Percentiles rank a stretch among this genome's conserved stretches.
Conservation (phyloP, 225 moss, liverwort and hornwort genomes). For the Marchantia polymorpha region DNA sequence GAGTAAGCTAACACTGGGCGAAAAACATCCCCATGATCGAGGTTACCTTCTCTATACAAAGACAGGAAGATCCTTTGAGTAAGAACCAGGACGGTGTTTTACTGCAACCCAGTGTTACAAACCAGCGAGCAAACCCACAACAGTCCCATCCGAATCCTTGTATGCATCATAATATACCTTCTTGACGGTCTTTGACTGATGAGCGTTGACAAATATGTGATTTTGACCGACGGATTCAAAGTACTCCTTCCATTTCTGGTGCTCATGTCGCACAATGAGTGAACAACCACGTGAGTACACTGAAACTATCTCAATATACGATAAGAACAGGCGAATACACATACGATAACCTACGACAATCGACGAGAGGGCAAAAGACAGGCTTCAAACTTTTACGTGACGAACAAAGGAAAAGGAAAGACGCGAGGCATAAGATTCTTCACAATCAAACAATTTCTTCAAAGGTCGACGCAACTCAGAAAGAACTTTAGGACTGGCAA, state of each 20-base stretch:
- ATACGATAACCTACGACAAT: neutral
- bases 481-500: too few relatives aligned
- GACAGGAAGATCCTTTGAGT: neutral
- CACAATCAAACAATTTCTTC: neutral
- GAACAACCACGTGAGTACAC: neutral
- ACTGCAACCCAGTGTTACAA: too few relatives aligned
- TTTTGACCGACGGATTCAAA: constrained; percentile 61
- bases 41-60: neutral
- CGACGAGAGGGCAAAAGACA: too few relatives aligned
- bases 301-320: neutral
- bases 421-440: neutral
- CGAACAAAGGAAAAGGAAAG: too few relatives aligned
- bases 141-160: neutral
- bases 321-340: neutral
- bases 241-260: constrained; percentile 81
- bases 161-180: constrained; percentile 30
- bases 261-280: constrained; percentile 3
- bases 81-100: too few relatives aligned
- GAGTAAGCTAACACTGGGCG: neutral
- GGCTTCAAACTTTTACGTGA: too few relatives aligned
- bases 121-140: too few relatives aligned
- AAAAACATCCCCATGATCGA: neutral
- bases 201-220: constrained; percentile 83
- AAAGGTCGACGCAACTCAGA: too few relatives aligned
- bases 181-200: constrained; percentile 63